Base-by-base conservation (phyloP, 306 rosid species). In the Geum urbanum region DNA sequence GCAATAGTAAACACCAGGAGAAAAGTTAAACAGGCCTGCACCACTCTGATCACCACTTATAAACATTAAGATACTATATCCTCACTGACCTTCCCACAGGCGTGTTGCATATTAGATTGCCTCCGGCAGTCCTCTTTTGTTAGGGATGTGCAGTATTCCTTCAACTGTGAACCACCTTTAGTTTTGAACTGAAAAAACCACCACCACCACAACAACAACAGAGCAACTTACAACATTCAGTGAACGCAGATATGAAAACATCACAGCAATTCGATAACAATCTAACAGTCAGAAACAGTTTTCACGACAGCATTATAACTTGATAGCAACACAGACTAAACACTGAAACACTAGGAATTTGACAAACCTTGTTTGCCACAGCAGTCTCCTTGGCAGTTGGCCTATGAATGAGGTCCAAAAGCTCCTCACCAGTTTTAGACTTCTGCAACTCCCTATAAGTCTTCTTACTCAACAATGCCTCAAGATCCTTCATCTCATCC, bases 381-480 rank as follows among this genome's bases (percentile, higher is more conserved):
- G 96, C 95, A 79, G 96, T 91, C 84, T 95, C 99, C 88, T 0
- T 87, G 1, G 97, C 97, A 64, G 99, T 91, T 13, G 99, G 99
- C 69, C 92, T 86, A 79, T 91, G 97, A 77, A 95, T 87, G 67
- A 95, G 90, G 87, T 95, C 91, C 89, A 89, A 77, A 69, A 95
- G 91, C 92, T 91, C 99, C 87, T 95, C 95, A 2, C 97, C 95
- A 10, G 95, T 87, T 81, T 87, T 95, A 51, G 95, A 89, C 82
- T 91, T 84, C 76, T 95, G 95, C 87, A 80, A 8, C 84, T 95
- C 97, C 82, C 69, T 78, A 63, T 77, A 91, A 10, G 96, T 86
- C 81, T 95, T 95, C 92, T 95, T 91, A 74, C 76, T 95, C 85
- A 91, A 57, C 86, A 95, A 75, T 9, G 92, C 99, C 82, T 88